A percentile compares a stretch with the other conserved stretches of the same genome.
Conservation (phyloP, 768 basidiomycete genomes). For the Lanmaoa rubissima region DNA sequence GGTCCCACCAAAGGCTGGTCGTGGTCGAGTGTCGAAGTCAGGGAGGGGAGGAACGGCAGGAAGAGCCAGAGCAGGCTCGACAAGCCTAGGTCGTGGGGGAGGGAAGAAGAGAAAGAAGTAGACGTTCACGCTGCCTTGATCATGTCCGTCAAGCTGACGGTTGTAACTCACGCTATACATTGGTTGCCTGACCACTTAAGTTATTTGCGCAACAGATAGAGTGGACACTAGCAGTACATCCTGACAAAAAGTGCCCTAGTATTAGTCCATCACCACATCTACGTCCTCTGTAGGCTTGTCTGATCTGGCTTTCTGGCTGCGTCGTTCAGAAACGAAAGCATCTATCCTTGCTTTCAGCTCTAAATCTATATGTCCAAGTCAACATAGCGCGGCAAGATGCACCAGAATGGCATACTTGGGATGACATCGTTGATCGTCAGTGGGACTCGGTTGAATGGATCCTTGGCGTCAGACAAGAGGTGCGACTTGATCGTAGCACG, state of each 20-base stretch:
- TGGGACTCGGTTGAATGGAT: conserved; percentile 94
- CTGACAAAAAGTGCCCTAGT: neutral
- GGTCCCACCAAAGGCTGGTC: conserved; percentile 20
- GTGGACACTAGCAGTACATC: conserved; percentile 8
- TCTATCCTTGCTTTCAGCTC: conserved; percentile 78
- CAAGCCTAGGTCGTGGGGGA: conserved; percentile 22
- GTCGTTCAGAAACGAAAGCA: conserved; percentile 61
- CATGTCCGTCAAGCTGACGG: neutral
- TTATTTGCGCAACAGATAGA: conserved; percentile 4
- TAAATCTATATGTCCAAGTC: conserved; percentile 41
- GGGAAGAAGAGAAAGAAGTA: conserved; percentile 36
- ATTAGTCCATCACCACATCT: conserved; percentile 29
- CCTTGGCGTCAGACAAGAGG: conserved; percentile 83
- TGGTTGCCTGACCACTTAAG: neutral
- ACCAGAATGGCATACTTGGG: conserved; percentile 53
- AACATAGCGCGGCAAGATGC: neutral
- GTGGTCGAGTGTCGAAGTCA: conserved; percentile 26
- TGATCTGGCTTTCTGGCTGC: conserved; percentile 33
- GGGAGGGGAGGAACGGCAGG: conserved; percentile 25
- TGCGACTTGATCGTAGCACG: conserved; percentile 94
- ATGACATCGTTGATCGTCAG: conserved; percentile 76
- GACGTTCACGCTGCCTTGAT: neutral
- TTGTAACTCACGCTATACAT: neutral
- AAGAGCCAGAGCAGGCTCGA: conserved; percentile 28
- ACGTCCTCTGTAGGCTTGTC: conserved; percentile 27